Evolutionary conservation across 192 early-diverging fungal species (phyloP), one percentile per base, ranked within the genome.

Genomic region (Backusella circina): DNA sequence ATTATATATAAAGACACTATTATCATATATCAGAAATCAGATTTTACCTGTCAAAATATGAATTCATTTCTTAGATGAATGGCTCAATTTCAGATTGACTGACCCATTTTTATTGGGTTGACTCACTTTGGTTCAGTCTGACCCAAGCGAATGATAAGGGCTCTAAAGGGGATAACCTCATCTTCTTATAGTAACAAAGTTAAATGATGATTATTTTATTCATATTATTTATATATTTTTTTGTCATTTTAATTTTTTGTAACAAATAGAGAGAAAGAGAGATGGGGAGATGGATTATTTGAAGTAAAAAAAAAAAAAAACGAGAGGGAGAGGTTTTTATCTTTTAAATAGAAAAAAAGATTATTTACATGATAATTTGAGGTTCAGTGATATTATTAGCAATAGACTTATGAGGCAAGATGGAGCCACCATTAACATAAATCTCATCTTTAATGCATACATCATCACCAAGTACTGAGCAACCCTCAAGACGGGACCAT

Each of bases 391-490:
- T 93, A 81, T 93, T 97, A 37, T 86, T 79, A 72, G 88, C 88
- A 80, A 98, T 96, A 57, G 88, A 91, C 88, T 98, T 98, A 90
- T 99, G 96, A 44, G 97, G 97, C 21, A 99, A 86, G 50, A 99
- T 94, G 33, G 90, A 95, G n/a, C 94, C 97, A 69, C 97, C 97
- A 84, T 99, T 98, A 77, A 97, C 88, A 80, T 94, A 98, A 67
- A 97, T 84, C 82, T 98, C 98, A 80, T 97, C 96, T 44, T 88
- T 85, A 61, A 99, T 89, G 68, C 95, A 92, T 21, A 99, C 98
- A 85, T 99, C 96, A 75, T 98, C 98, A 74, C 98, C 98, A 50
- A 98, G 86, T 32, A 99, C 98, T n/a, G 93, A 92, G 21, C 92
- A 90, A 65, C 94, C 94, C 82, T 99, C 98, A 69, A 98, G 83